A percentile compares a stretch with the other conserved stretches of the same genome.
These are phyloP conservation scores for Pestalotiopsis sp. DNA, from an alignment of 2,329 filamentous ascomycete genomes.

Conservation along the genomic window DNA sequence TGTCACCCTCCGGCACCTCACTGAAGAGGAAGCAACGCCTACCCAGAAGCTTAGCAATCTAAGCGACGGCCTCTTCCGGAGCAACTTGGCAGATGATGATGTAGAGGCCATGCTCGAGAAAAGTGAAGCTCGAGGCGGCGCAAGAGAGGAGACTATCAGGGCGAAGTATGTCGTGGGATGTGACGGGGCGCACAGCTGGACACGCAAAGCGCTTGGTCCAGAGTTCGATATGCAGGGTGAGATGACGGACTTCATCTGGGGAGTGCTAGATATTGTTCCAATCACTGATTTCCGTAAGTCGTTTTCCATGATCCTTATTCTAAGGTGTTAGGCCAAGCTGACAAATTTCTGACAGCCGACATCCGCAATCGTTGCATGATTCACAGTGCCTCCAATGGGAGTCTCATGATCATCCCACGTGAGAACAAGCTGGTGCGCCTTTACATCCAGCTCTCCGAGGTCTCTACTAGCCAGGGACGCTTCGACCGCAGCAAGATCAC, in stretches of 20 bases:
- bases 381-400: conserved; percentile 55
- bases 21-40: conserved; percentile 54
- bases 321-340: background rate
- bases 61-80: conserved; percentile 54
- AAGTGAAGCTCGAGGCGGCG: conserved; percentile 28
- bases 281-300: conserved; percentile 51
- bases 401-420: conserved; percentile 64
- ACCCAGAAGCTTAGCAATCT: conserved; percentile 35
- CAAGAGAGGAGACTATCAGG: conserved; percentile 43
- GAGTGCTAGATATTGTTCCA: conserved; percentile 43
- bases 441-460: conserved; percentile 62
- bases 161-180: conserved; percentile 68
- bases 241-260: conserved; percentile 51
- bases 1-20: conserved; percentile 54
- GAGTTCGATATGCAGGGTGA: conserved; percentile 55
- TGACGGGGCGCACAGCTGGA: conserved; percentile 69
- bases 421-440: conserved; percentile 63
- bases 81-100: conserved; percentile 53
- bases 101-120: conserved; percentile 44
- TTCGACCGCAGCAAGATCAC: conserved; percentile 63
- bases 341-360: conserved; percentile 38
- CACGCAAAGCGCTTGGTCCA: conserved; percentile 53
- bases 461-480: conserved; percentile 43
- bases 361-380: conserved; percentile 60
- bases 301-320: background rate